Evolutionary conservation across 2,329 filamentous ascomycete genomes (phyloP), one percentile per base, ranked within the genome.

Genomic region (Penicillium sp.): DNA sequence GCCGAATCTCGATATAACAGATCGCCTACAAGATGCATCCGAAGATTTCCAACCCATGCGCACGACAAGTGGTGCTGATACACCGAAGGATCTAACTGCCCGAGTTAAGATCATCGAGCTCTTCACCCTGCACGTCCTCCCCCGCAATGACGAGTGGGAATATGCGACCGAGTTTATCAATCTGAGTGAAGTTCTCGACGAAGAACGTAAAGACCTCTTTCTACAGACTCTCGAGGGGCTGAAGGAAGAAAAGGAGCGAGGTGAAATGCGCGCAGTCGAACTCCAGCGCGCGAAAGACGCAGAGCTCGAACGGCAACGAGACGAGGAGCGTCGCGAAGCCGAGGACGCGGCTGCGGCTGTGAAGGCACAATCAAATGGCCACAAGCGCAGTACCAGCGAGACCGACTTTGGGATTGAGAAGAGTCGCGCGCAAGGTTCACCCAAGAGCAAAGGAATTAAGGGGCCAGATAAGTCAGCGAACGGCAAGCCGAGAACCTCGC

Each of bases 111-210:
- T 99, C 40, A 84, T 99, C 47, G 94, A 99, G 75, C 81, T 99
- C 8, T 99, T 97, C 72, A 95, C 92, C 1, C 82, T 99, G 4
- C 94, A 99, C 69, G 90, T 97, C 7, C 84, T 99, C n/a, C 86
- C 93, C 5, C 84, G 91, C 49, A 97, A 97, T 64, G 87, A 90
- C 52, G 92, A 97, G 75, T 99, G 94, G 94, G 90, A 96, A 54
- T 97, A 97, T 66, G 91, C 94, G 4, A 84, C 86, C 55, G 90
- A 96, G 64, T 97, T 97, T 72, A 95, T 97, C 67, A 85, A 82
- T 66, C 85, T 91, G 67, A 94, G 87, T 71, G 87, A 93, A 44
- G 85, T 96, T 24, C 81, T 99, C 1, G 93, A 97, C 70, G 93
- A 97, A 48, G 94, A 97, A 76, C 85, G 90, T 42, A 86, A 90